Base-by-base conservation (phyloP, 169 alveolate genomes). In the Blepharisma undulans region DNA sequence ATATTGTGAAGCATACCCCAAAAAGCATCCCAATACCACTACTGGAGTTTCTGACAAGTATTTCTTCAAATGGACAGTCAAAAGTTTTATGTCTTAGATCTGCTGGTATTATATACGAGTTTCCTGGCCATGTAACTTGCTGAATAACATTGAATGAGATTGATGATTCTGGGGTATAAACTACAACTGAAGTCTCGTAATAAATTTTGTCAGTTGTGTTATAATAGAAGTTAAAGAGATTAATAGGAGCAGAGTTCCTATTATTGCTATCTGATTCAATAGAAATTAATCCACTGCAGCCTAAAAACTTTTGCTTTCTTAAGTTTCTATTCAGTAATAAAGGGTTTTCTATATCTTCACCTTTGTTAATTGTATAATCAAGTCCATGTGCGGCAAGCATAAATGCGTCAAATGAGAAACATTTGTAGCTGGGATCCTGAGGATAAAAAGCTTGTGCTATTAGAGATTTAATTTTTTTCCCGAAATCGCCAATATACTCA, bases 41-140 rank as follows among this genome's bases (percentile, higher is more conserved):
- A n/a, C 27, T 22, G 14, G 89, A 82, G n/a, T 34, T 74, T 48
- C 6, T 30, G 7, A 33, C 77, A 32, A 32, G 27, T 4, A 4
- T 48, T 60, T 82, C 76, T 21, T 82, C 77, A 59, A 82, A 82
- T 4, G 89, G 89, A 59, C 89, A 82, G 89, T 82, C 36, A 25
- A 82, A 59, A 4, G 8, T 4, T 0, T 33, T 60, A 8, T 32
- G 27, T 8, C 89, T 33, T 3, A 2, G 10, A 30, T 82, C 89
- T 34, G 27, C 18, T 4, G 89, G 89, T 12, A 82, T 30, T 34
- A 10, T 22, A 10, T 34, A 19, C 16, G 89, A 22, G 27, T 30
- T 30, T n/a, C 34, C 89, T 32, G 71, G 29, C 89, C 89, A 82
- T n/a, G 25, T 59, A 10, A 82, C 76, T 19, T 82, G 48, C 6